Conservation (phyloP, 2,329 filamentous ascomycete species). For the Plectosphaerella cucumerina region DNA sequence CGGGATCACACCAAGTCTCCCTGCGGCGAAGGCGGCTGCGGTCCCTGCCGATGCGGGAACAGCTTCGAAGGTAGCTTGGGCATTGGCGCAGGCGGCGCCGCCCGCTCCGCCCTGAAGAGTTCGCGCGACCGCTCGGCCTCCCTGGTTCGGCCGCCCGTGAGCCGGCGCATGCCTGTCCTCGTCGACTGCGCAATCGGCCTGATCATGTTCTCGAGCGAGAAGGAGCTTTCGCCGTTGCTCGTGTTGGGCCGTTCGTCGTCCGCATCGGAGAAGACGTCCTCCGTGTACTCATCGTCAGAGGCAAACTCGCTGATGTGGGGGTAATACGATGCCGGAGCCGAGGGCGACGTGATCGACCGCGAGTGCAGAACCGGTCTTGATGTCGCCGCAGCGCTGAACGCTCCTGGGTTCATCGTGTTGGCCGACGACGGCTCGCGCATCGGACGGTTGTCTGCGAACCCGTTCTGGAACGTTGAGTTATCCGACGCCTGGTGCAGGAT, state of each 20-base stretch:
- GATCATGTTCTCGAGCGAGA: slow-evolving; percentile 58
- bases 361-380: slow-evolving; percentile 68
- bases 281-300: slow-evolving; percentile 71
- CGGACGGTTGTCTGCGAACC: slow-evolving; percentile 71
- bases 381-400: slow-evolving; percentile 42
- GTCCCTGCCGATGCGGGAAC: slow-evolving; percentile 22
- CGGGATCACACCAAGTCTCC: slow-evolving; percentile 28
- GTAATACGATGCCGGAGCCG: slow-evolving; percentile 51
- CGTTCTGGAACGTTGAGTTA: slow-evolving; percentile 79
- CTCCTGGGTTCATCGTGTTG: slow-evolving; percentile 60
- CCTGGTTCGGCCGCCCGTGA: slow-evolving; percentile 52
- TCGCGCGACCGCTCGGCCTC: slow-evolving; percentile 31
- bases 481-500: slow-evolving; percentile 84
- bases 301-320: slow-evolving; percentile 56
- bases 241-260: slow-evolving; percentile 52
- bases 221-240: slow-evolving; percentile 39
- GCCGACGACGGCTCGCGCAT: slow-evolving; percentile 52
- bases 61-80: slow-evolving; percentile 34
- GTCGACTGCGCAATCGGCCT: slow-evolving; percentile 54
- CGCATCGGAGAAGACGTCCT: slow-evolving; percentile 76
- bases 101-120: slow-evolving; percentile 25
- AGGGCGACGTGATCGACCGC: slow-evolving; percentile 81
- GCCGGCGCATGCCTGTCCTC: slow-evolving; percentile 53
- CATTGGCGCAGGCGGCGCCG: slow-evolving; percentile 32
- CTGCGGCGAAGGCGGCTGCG: slow-evolving; percentile 17